Percentiles rank a stretch among this genome's conserved stretches.
Evolutionary conservation across 108 stramenopile genomes (phyloP).

Genomic region (Mayamaea pseudoterrestris): DNA sequence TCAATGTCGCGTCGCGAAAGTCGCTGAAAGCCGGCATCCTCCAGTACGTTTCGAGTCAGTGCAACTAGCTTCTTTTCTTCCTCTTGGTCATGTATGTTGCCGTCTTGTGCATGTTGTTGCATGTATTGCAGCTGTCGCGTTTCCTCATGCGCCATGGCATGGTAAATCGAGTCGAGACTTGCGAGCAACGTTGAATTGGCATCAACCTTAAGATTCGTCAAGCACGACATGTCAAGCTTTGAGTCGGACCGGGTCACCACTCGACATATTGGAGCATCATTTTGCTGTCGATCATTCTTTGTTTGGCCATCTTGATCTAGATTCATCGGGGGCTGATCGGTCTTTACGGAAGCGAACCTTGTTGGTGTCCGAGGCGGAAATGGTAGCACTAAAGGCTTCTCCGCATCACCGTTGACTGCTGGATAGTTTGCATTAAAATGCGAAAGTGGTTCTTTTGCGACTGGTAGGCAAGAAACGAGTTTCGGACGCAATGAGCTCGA

Average conservation of each 20-base stretch:
- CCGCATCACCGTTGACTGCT: too few relatives aligned
- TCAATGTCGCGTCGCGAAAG: conserved; percentile 60
- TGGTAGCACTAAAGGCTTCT: too few relatives aligned
- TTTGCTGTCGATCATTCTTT: background rate
- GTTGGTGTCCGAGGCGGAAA: too few relatives aligned
- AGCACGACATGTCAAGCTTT: conserved; percentile 16
- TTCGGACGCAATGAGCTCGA: too few relatives aligned
- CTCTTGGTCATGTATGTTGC: conserved; percentile 3
- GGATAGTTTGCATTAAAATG: too few relatives aligned
- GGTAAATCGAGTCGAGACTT: conserved; percentile 42
- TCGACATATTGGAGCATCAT: conserved; percentile 13
- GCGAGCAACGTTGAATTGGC: conserved; percentile 19
- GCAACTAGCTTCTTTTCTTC: conserved; percentile 27
- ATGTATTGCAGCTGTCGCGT: conserved; percentile 23
- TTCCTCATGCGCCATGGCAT: conserved; percentile 39
- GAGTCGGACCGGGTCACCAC: conserved; percentile 40
- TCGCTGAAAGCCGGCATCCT: conserved; percentile 64
- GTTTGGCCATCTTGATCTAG: too few relatives aligned
- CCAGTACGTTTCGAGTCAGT: conserved; percentile 33
- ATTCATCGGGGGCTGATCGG: too few relatives aligned
- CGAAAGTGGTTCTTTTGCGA: too few relatives aligned
- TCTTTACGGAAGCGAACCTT: too few relatives aligned
- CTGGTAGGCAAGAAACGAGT: too few relatives aligned
- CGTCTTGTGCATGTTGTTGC: background rate
- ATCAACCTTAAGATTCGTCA: conserved; percentile 5